Base-by-base conservation (phyloP, 306 rosid genomes). In the Dalbergia cultrata region DNA sequence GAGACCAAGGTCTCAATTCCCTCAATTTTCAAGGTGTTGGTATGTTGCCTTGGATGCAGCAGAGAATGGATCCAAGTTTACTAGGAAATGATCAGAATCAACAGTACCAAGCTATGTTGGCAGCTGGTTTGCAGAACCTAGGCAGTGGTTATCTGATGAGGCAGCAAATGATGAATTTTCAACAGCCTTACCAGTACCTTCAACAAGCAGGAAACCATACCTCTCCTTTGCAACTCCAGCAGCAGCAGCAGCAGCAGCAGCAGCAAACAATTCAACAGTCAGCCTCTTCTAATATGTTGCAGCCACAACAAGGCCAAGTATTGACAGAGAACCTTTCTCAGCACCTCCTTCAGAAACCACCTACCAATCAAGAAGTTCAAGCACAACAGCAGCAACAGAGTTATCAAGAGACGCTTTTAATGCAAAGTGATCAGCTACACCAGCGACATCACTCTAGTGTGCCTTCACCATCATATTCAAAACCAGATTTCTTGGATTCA, bases 91-190 rank as follows among this genome's bases (percentile, higher is more conserved):
- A 92, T 75, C 95, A 83, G 67, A 89, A 81, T 85, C 98, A 88
- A 83, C 98, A 91, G 84, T 92, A 92, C 81, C 97, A 94, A 79
- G 91, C 97, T 80, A 90, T 94, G 95, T 67, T 94, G 89, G 92
- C 97, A 59, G 86, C 95, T 76, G 90, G 93, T 63, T 75, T 92
- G 88, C 98, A 90, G 77, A 90, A 92, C 78, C 34, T 86, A 47
- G 91, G 95, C 78, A 82, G 90, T 80, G 97, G 92, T 18, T 93
- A 94, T 84, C 85, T 86, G 79, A 75, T 90, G 78, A 87, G 92
- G 83, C 95, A 91, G 78, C 98, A 92, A 60, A 85, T 92, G 83
- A 84, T 91, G 97, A 88, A 87, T 75, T 81, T 89, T 82, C 98
- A 92, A 58, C 95, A 91, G 79, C 98, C 98, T 56, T 80, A 82